Percentiles rank a stretch among this genome's conserved stretches.
Evolutionary conservation across 2,329 filamentous ascomycete genomes (phyloP).

Genomic region (Colletotrichum incanum): DNA sequence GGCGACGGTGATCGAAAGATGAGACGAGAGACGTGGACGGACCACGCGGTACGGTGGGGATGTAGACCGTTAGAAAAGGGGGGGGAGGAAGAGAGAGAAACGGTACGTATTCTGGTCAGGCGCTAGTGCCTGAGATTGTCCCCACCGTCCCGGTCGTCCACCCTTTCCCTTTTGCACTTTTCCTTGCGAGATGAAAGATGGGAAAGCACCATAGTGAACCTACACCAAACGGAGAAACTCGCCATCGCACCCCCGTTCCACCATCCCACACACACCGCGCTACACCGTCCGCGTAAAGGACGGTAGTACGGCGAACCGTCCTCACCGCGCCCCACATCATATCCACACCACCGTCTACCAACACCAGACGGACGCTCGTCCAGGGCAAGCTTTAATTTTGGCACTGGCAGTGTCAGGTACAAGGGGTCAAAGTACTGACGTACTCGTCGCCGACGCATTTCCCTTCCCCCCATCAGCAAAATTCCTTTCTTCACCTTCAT

Average conservation of each 20-base stretch:
- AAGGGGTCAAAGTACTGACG: slow-evolving; percentile 38
- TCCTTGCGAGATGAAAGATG: neutral
- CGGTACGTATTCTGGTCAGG: neutral
- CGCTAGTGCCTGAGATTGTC: neutral
- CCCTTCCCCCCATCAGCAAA: slow-evolving; percentile 13
- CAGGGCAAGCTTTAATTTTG: slow-evolving; percentile 38
- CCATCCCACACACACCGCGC: neutral
- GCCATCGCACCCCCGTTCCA: neutral
- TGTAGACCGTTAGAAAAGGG: neutral
- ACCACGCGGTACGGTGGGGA: neutral
- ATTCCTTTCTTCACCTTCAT: slow-evolving; percentile 41
- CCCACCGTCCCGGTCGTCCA: neutral
- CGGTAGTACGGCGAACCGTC: neutral
- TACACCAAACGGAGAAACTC: neutral
- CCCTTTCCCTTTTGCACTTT: neutral
- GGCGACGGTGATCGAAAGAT: slow-evolving; percentile 1
- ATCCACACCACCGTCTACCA: slow-evolving; percentile 2
- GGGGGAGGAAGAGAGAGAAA: neutral
- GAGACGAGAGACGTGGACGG: neutral
- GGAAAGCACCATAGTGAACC: neutral
- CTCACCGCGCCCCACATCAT: neutral
- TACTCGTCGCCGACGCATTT: slow-evolving; percentile 13
- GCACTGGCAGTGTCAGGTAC: slow-evolving; percentile 34
- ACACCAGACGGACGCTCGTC: slow-evolving; percentile 32
- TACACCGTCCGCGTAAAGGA: neutral